Evolutionary conservation across 345 rosid species (phyloP), one percentile per base, ranked within the genome.

Genomic region (Cardiospermum halicacabum): DNA sequence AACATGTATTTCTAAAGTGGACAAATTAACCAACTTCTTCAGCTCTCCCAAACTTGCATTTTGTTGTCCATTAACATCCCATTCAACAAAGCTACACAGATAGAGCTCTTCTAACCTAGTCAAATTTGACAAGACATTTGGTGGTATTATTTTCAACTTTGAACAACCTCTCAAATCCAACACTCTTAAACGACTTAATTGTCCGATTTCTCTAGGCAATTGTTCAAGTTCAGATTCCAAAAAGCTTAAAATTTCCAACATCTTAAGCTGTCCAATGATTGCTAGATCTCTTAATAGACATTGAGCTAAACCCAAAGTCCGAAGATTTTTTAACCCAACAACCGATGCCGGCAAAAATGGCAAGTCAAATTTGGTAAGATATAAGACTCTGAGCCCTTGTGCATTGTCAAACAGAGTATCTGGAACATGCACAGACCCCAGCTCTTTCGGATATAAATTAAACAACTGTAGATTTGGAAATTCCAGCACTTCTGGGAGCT

Each of bases 341-440:
- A 69, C 10, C 8, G 77, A 73, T 5, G 58, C 31, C 59, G 74
- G 80, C 31, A 68, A 10, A 1, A 59, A 53, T 3, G 7, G 21
- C 28, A 75, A 11, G 10, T 30, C 8, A 24, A 67, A 0, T 0
- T 6, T 0, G 0, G 47, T 11, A 7, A 74, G 10, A 30, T 66
- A 58, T 7, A 81, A 1, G 2, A 81, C 78, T 55, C 56, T 68
- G 10, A 75, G 77, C 16, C 60, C 21, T 36, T 27, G 64, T 40
- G 19, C 40, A 2, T 60, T 37, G 26, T 11, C 5, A 15, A 73
- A 81, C 31, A 81, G 32, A 5, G 7, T 5, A 0, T 32, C 43
- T 0, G 77, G 62, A 2, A 75, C n/a, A 16, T 49, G 15, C 7
- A 50, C 1, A 3, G 55, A 57, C 3, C 1, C 3, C 2, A 45